phyloP scores from a whole-genome alignment of 1,284 basidiomycete species.

The Papiliotrema fonsecae region DNA sequence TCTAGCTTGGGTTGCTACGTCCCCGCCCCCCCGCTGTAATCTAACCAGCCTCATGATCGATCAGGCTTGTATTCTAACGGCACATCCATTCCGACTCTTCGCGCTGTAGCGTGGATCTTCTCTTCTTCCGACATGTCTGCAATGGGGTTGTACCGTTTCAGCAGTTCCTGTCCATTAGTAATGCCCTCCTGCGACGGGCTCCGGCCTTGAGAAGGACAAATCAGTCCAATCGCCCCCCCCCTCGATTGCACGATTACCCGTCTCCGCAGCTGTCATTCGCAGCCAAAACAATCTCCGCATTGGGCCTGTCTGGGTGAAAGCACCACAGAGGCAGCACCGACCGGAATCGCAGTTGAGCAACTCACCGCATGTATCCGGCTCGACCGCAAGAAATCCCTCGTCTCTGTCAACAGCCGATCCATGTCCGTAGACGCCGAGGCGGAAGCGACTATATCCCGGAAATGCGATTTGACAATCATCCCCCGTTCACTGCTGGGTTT shows the following conservation, averaged over 20 bases:
- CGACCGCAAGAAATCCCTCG: slow-evolving; percentile 65
- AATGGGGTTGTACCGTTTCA: slow-evolving; percentile 81
- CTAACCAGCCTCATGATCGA: too few species aligned
- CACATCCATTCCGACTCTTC: slow-evolving; percentile 67
- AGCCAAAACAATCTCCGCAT: neutral
- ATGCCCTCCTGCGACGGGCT: too few species aligned
- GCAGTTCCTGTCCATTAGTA: slow-evolving; percentile 56
- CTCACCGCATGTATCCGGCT: slow-evolving; percentile 60
- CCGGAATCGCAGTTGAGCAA: too few species aligned
- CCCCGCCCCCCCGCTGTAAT: too few species aligned
- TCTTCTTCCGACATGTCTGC: slow-evolving; percentile 72
- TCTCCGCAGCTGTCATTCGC: too few species aligned
- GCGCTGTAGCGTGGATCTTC: slow-evolving; percentile 73
- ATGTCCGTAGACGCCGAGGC: slow-evolving; percentile 11
- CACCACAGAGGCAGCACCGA: neutral
- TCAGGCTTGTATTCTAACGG: slow-evolving; percentile 38
- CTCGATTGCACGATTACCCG: too few species aligned
- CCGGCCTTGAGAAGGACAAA: too few species aligned
- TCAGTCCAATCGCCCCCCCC: too few species aligned
- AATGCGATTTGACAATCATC: slow-evolving; percentile 51
- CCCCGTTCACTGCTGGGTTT: slow-evolving; percentile 52
- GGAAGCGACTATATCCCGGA: slow-evolving; percentile 56
- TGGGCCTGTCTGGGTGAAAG: neutral
- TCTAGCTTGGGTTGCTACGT: too few species aligned
- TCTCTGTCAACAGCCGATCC: slow-evolving; percentile 59